These are phyloP conservation scores for Gastrolobium bilobum DNA, from an alignment of 306 rosid genomes.

Conservation along the genomic window DNA sequence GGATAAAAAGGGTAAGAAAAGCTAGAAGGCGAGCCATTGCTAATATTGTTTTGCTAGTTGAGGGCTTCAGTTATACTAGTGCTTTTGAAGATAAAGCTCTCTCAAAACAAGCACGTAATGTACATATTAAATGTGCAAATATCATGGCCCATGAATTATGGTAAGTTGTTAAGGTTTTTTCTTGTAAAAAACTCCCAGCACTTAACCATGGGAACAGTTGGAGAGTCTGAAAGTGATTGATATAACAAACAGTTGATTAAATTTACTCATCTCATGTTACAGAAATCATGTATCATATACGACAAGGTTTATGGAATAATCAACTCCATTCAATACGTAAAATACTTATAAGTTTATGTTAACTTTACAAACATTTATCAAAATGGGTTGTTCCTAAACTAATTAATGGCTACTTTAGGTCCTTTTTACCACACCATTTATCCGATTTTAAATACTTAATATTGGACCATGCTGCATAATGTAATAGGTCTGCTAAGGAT, in stretches of 20 bases:
- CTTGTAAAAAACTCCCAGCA: background rate
- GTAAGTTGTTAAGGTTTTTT: constrained; percentile 34
- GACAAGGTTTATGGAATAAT: no score
- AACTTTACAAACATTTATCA: no score
- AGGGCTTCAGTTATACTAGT: background rate
- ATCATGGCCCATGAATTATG: constrained; percentile 31
- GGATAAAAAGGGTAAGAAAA: constrained; percentile 17
- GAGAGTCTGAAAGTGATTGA: background rate
- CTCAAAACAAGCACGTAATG: constrained; percentile 9
- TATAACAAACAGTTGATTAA: background rate
- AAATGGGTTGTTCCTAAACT: no score
- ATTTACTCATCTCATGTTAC: background rate
- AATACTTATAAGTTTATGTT: no score
- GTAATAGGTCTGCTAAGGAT: constrained; percentile 61
- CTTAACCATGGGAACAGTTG: background rate
- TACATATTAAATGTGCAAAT: constrained; percentile 25
- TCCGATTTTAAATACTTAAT: background rate
- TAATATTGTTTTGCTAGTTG: constrained; percentile 21
- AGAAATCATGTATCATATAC: no score
- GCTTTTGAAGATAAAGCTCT: background rate
- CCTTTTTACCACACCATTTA: background rate
- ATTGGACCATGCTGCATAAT: background rate
- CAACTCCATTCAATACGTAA: no score
- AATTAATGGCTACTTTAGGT: no score
- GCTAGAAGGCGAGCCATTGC: constrained; percentile 14